Conservation (phyloP, 345 rosid genomes). For the Laguncularia racemosa region DNA sequence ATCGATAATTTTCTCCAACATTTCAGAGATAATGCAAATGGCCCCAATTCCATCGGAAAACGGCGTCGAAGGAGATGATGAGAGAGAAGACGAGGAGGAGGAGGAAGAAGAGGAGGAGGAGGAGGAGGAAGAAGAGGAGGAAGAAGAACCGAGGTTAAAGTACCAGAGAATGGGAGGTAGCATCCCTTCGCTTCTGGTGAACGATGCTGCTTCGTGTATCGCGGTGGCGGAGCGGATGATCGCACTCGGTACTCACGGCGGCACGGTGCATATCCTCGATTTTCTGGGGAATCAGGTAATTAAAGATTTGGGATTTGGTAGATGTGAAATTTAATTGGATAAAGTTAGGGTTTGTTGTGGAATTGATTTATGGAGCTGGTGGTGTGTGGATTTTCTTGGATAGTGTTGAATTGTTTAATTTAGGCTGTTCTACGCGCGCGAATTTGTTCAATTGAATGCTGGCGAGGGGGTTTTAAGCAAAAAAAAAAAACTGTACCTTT, state of each 20-base stretch:
- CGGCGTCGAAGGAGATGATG: slow-evolving; percentile 88
- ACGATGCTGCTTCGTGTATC: slow-evolving; percentile 89
- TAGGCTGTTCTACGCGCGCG: background rate
- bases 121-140: slow-evolving; percentile 55
- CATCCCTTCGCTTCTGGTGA: slow-evolving; percentile 73
- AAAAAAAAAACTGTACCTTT: too few species aligned
- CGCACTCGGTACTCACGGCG: slow-evolving; percentile 90
- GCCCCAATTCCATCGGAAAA: slow-evolving; percentile 78
- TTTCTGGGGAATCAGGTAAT: slow-evolving; percentile 90
- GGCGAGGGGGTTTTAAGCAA: background rate
- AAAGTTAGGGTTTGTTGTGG: background rate
- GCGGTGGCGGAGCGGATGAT: slow-evolving; percentile 96
- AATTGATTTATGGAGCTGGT: background rate
- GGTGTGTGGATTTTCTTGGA: background rate
- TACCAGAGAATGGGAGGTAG: slow-evolving; percentile 97
- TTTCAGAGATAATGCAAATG: slow-evolving; percentile 30
- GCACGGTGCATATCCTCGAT: slow-evolving; percentile 89
- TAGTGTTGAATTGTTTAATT: background rate
- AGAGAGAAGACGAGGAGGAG: slow-evolving; percentile 61
- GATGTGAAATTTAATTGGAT: background rate
- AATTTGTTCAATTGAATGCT: background rate
- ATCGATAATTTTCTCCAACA: slow-evolving; percentile 4
- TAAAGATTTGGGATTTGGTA: background rate
- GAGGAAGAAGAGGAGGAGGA: slow-evolving; percentile 64
- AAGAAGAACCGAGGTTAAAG: slow-evolving; percentile 92